Evolutionary conservation across 1,139 yeast genomes (phyloP), one percentile per base, ranked within the genome.

Genomic region (Candida tropicalis): DNA sequence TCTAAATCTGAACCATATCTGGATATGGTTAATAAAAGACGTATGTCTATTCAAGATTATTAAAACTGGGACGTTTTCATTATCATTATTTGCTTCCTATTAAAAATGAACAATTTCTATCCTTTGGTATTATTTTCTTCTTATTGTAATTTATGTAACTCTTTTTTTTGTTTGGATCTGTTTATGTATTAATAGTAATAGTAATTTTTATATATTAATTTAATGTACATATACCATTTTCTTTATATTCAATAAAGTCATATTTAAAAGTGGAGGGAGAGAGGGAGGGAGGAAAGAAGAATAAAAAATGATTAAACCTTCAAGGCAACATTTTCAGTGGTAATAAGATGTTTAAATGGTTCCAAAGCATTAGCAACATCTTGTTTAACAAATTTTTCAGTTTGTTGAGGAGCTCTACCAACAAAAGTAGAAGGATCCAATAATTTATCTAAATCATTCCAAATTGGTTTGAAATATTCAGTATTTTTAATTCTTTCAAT

Each of bases 331-430:
- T 73, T 76, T 58, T 84, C 89, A 41, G 73, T 66, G 55, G 81
- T 77, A 56, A 95, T 74, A 57, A 72, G 65, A 38, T 79, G 63
- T 59, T 78, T 67, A 68, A 77, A 86, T 39, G 91, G 90, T 53
- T 74, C 76, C 56, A 93, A 77, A 35, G 98, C 98, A 55, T 82
- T 72, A 45, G 84, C 85, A 47, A 95, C 98, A 51, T 91, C 95
- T 47, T 79, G 80, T 49, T 81, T 79, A 56, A 93, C 84, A 62
- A 93, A 93, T 71, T 91, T 91, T 65, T 87, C 96, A 46, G 97
- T 89, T 73, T 93, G 99, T 70, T 91, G 87, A 38, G 99, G 98
- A 47, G 99, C 99, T 68, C 99, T 87, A 56, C 99, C 99, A 40
- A 91, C 95, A 65, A 93, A 93, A 27, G 99, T 93, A 20, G 85